Percentiles rank a stretch among this genome's conserved stretches.
Evolutionary conservation across 2,329 filamentous ascomycete species (phyloP).

Genomic region (Oidium heveae): DNA sequence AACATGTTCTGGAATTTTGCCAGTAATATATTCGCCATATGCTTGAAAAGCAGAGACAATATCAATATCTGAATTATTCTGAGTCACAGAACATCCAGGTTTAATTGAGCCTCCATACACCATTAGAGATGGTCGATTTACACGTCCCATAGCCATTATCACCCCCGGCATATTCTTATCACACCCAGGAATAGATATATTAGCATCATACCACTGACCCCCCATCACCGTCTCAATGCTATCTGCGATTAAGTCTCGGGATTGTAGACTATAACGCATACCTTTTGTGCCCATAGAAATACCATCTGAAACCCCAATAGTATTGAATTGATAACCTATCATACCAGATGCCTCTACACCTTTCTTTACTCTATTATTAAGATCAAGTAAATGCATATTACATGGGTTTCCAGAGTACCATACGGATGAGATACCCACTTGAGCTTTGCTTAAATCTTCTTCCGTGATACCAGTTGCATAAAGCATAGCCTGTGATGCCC

Average conservation of each 20-base stretch:
- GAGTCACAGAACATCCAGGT: constrained; percentile 58
- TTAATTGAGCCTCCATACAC: constrained; percentile 90
- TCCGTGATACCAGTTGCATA: constrained; percentile 81
- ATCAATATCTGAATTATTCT: constrained; percentile 55
- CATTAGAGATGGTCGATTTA: constrained; percentile 90
- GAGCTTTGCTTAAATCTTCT: constrained; percentile 79
- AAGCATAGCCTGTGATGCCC: constrained; percentile 95
- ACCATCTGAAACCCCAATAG: constrained; percentile 86
- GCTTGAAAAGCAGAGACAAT: constrained; percentile 96
- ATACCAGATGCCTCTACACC: constrained; percentile 53
- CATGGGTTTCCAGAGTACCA: constrained; percentile 98
- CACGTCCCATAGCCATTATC: constrained; percentile 75
- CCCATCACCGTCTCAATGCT: constrained; percentile 98
- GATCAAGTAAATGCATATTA: constrained; percentile 93
- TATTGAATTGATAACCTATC: constrained; percentile 95
- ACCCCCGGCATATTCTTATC: constrained; percentile 99
- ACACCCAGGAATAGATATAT: constrained; percentile 88
- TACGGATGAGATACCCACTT: constrained; percentile 91
- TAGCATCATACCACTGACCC: constrained; percentile 95
- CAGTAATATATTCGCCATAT: constrained; percentile 82
- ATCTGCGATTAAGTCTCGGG: constrained; percentile 88
- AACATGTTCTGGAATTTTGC: constrained; percentile 73
- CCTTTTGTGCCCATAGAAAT: constrained; percentile 97
- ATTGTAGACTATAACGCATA: constrained; percentile 90
- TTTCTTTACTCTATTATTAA: constrained; percentile 28